Evolutionary conservation across 164 flowering plant genomes (phyloP).

Genomic region (Berberis vulgaris): DNA sequence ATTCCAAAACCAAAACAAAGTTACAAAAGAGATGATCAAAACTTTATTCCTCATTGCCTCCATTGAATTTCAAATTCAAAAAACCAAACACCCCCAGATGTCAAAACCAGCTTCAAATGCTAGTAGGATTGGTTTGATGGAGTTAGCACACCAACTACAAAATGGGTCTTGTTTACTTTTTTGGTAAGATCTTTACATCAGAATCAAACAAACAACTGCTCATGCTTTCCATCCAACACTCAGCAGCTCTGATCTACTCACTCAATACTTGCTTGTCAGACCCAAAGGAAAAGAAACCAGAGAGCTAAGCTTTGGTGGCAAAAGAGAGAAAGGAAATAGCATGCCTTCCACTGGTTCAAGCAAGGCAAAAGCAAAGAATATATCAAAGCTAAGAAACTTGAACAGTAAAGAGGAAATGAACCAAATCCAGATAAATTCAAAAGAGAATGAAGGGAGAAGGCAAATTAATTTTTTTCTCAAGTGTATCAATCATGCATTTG

Average conservation of each 20-base stretch:
- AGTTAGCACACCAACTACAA: conserved; percentile 2
- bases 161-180: conserved; percentile 18
- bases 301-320: conserved; percentile 17
- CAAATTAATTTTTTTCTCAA: background rate
- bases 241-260: conserved; percentile 16
- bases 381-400: background rate
- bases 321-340: conserved; percentile 29
- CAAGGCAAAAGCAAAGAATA: conserved; percentile 6
- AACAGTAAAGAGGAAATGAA: background rate
- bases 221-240: conserved; percentile 9
- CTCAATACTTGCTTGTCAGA: conserved; percentile 22
- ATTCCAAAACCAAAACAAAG: conserved; percentile 34
- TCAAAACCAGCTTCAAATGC: conserved; percentile 10
- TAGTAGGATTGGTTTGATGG: conserved; percentile 5
- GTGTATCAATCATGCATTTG: too few species aligned
- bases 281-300: conserved; percentile 14
- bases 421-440: conserved; percentile 14
- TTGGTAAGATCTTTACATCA: conserved; percentile 13
- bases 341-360: conserved; percentile 47
- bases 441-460: background rate
- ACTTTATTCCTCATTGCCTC: conserved; percentile 21
- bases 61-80: conserved; percentile 21
- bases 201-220: conserved; percentile 14
- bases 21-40: conserved; percentile 18
- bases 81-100: conserved; percentile 11